Percentiles rank a stretch among this genome's conserved stretches.
phyloP scores from a whole-genome alignment of 2,329 filamentous ascomycete genomes.

The Waltergamsia citrina region DNA sequence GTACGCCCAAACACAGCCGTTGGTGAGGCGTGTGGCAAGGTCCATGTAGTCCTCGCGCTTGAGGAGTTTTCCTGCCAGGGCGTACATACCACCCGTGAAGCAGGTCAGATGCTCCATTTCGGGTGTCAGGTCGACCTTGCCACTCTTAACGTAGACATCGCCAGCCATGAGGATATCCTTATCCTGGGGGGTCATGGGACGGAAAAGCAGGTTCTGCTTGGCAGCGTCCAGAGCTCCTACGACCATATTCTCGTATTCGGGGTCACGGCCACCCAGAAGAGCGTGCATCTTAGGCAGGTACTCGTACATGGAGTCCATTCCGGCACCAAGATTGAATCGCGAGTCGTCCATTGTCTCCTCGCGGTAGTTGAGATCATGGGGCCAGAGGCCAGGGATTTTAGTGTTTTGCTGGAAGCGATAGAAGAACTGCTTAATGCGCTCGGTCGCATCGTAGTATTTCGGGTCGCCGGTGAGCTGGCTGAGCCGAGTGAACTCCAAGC shows the following conservation, averaged over 20 bases:
- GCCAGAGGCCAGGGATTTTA: conserved; percentile 64
- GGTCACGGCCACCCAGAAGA: conserved; percentile 56
- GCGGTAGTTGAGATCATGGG: conserved; percentile 51
- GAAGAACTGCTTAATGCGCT: conserved; percentile 62
- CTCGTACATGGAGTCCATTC: conserved; percentile 44
- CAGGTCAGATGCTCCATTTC: conserved; percentile 54
- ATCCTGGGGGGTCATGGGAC: conserved; percentile 52
- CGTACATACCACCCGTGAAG: conserved; percentile 64
- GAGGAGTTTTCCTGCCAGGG: conserved; percentile 55
- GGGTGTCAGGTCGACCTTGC: conserved; percentile 16
- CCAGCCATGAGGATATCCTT: conserved; percentile 52
- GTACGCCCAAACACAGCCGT: conserved; percentile 47
- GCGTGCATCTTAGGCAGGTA: conserved; percentile 50
- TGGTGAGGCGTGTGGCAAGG: conserved; percentile 35
- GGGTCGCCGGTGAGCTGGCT: conserved; percentile 62
- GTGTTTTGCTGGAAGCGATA: conserved; percentile 56
- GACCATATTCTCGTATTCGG: conserved; percentile 58
- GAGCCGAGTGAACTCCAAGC: conserved; percentile 65
- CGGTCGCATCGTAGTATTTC: conserved; percentile 69
- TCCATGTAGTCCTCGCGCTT: conserved; percentile 33
- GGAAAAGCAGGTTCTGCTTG: conserved; percentile 55
- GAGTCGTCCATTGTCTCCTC: conserved; percentile 27
- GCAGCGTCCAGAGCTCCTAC: conserved; percentile 50
- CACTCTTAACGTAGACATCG: conserved; percentile 19
- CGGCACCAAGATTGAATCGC: conserved; percentile 32